Evolutionary conservation across 2,329 filamentous ascomycete genomes (phyloP).

Genomic region (Canariomyces notabilis): DNA sequence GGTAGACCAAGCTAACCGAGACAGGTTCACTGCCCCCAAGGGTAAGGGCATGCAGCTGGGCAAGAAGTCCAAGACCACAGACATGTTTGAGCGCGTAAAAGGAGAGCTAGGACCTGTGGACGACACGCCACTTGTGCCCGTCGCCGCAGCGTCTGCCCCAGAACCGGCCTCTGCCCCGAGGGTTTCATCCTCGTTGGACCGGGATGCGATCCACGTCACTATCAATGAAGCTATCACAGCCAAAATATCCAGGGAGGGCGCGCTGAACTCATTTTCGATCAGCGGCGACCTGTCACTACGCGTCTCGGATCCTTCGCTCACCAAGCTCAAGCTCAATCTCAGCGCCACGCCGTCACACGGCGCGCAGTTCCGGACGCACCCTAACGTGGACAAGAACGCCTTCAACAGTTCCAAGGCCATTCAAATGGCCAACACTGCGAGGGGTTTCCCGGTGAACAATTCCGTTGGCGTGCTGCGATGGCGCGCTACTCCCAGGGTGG

Average conservation of each 20-base stretch:
- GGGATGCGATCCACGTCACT: conserved; percentile 81
- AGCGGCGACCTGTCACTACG: conserved; percentile 89
- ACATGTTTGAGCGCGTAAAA: conserved; percentile 94
- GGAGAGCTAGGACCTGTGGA: conserved; percentile 84
- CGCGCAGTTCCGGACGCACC: conserved; percentile 90
- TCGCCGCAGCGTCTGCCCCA: conserved; percentile 44
- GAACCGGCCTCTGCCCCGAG: conserved; percentile 51
- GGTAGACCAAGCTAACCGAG: conserved; percentile 7
- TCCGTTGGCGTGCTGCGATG: conserved; percentile 89
- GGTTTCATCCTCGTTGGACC: conserved; percentile 64
- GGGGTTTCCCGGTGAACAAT: conserved; percentile 92
- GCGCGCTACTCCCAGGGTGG: conserved; percentile 76
- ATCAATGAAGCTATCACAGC: conserved; percentile 88
- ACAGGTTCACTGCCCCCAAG: conserved; percentile 61
- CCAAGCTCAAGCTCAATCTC: conserved; percentile 84
- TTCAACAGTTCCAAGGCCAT: conserved; percentile 81
- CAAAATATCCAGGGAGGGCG: conserved; percentile 81
- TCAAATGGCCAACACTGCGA: conserved; percentile 81
- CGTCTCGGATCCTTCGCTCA: conserved; percentile 81
- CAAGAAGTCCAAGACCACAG: conserved; percentile 96
- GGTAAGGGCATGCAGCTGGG: conserved; percentile 99
- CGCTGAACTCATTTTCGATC: conserved; percentile 78
- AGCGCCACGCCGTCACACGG: conserved; percentile 71
- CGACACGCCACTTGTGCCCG: conserved; percentile 65
- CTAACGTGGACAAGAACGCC: conserved; percentile 85